Percentiles rank a stretch among this genome's conserved stretches.
These are phyloP conservation scores for Psilocybe mexicana DNA, from an alignment of 1,284 basidiomycete genomes.

Conservation along the genomic window DNA sequence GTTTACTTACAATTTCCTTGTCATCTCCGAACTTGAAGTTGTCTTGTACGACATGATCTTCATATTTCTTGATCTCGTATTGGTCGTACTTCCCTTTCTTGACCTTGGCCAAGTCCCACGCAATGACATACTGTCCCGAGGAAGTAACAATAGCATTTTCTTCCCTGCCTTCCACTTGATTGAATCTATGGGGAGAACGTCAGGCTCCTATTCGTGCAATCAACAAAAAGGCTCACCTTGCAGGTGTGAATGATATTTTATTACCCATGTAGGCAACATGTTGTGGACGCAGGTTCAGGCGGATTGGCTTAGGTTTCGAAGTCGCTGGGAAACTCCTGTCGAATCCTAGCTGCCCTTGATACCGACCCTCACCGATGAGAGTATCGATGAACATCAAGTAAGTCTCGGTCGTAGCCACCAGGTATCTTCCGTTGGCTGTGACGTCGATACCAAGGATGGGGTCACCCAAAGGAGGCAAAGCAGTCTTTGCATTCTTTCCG, in stretches of 20 bases:
- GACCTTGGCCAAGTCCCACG: slow-evolving; percentile 95
- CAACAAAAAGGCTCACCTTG: slow-evolving; percentile 54
- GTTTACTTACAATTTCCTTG: slow-evolving; percentile 79
- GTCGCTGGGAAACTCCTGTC: slow-evolving; percentile 95
- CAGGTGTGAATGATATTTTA: slow-evolving; percentile 88
- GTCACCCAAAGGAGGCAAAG: slow-evolving; percentile 93
- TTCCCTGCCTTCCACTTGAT: slow-evolving; percentile 81
- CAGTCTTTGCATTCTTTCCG: slow-evolving; percentile 99
- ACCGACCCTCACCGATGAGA: slow-evolving; percentile 89
- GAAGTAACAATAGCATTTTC: slow-evolving; percentile 98
- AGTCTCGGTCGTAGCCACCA: slow-evolving; percentile 95
- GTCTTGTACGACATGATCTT: slow-evolving; percentile 93
- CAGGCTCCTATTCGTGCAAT: neutral
- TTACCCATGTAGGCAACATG: slow-evolving; percentile 96
- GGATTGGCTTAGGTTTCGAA: slow-evolving; percentile 89
- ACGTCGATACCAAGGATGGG: slow-evolving; percentile 96
- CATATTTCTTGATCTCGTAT: slow-evolving; percentile 97
- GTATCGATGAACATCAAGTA: slow-evolving; percentile 96
- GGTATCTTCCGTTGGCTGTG: slow-evolving; percentile 91
- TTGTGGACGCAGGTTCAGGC: slow-evolving; percentile 88
- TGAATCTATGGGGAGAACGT: slow-evolving; percentile 66
- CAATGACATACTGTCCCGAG: slow-evolving; percentile 93
- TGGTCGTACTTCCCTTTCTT: slow-evolving; percentile 90
- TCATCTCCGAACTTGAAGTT: slow-evolving; percentile 96
- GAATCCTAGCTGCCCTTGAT: slow-evolving; percentile 87